Conservation (phyloP, 345 rosid species). For the Mallotus nudiflorus region DNA sequence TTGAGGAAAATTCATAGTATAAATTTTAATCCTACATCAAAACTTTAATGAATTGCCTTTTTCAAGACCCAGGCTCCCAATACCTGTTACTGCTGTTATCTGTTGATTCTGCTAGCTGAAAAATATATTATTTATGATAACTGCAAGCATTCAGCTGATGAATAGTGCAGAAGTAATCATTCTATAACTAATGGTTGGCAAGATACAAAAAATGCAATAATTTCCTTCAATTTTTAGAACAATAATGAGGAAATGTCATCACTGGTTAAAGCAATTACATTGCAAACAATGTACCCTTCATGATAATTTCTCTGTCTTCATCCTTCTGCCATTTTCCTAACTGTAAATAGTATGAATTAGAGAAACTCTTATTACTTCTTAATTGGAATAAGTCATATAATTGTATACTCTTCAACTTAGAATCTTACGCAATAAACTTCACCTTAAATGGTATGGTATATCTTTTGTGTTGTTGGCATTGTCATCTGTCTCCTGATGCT, state of each 20-base stretch:
- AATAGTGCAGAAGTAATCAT: neutral
- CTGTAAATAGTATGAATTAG: neutral
- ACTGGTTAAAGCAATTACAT: no score
- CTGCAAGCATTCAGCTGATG: neutral
- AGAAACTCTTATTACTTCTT: neutral
- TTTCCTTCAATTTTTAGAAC: neutral
- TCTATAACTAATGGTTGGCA: neutral
- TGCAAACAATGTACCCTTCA: no score
- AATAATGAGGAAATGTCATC: no score
- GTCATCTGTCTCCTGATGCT: neutral
- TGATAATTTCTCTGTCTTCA: no score
- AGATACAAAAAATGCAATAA: neutral
- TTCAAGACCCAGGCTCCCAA: neutral
- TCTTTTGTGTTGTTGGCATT: no score
- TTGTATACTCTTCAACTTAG: neutral
- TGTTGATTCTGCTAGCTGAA: constrained; percentile 4
- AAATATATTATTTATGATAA: neutral
- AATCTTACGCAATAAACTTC: no score
- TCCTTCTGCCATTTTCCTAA: no score
- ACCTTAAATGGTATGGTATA: neutral
- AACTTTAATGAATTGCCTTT: neutral
- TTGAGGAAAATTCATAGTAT: neutral
- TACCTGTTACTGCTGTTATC: neutral
- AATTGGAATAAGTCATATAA: neutral
- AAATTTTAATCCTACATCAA: neutral